These are phyloP conservation scores for Pythium biforme DNA, from an alignment of 352 stramenopile genomes.

Conservation along the genomic window DNA sequence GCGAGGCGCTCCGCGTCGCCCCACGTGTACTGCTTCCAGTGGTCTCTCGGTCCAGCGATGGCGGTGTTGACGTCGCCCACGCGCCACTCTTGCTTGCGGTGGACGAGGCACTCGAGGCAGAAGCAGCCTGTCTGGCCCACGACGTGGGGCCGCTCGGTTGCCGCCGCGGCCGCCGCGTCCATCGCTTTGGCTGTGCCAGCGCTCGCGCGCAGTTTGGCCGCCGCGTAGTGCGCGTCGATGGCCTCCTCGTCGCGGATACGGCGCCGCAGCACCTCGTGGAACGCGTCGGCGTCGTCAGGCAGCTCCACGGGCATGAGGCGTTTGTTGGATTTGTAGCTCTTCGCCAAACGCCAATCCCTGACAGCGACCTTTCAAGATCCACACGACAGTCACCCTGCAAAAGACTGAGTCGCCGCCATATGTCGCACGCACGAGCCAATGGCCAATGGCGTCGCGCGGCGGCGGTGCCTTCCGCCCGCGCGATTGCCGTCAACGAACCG, in stretches of 20 bases:
- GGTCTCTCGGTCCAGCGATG: conserved; percentile 63
- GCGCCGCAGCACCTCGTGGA: conserved; percentile 51
- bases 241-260: conserved; percentile 53
- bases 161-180: background rate
- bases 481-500: conserved; percentile 3
- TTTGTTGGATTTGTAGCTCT: background rate
- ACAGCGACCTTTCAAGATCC: conserved; percentile 16
- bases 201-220: background rate
- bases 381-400: background rate
- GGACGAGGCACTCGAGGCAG: conserved; percentile 66
- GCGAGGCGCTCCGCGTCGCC: conserved; percentile 50
- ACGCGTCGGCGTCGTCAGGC: conserved; percentile 37
- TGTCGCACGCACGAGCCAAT: no score
- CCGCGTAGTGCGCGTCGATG: conserved; percentile 41
- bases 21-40: conserved; percentile 67
- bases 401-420: background rate
- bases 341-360: no score
- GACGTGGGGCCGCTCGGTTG: conserved; percentile 33
- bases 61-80: conserved; percentile 65
- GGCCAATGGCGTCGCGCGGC: background rate
- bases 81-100: conserved; percentile 75
- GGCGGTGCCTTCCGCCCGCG: background rate
- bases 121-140: conserved; percentile 74
- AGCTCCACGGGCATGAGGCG: conserved; percentile 38
- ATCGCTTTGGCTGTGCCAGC: background rate